A percentile compares a stretch with the other conserved stretches of the same genome.
Evolutionary conservation across 495 filamentous ascomycete species (phyloP).

Genomic region (Neurospora cerealis): DNA sequence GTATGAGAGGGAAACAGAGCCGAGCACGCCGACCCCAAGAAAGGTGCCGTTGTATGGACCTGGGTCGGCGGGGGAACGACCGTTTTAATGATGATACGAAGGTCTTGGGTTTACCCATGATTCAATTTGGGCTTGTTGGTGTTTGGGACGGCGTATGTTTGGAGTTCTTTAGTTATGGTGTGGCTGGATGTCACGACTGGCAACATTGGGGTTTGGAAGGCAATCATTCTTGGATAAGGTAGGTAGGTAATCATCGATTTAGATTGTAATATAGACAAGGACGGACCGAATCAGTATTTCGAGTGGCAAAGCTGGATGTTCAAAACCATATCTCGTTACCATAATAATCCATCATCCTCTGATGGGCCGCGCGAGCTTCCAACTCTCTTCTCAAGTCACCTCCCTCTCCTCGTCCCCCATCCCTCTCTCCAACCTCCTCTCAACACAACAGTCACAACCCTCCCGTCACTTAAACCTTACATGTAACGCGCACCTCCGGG

Average conservation of each 20-base stretch:
- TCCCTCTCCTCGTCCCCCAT: background rate
- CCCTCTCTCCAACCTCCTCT: background rate
- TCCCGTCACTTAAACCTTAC: background rate
- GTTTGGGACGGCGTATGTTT: background rate
- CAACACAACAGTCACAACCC: background rate
- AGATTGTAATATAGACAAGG: background rate
- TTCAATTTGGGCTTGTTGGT: background rate
- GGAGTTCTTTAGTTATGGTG: background rate
- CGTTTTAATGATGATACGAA: background rate
- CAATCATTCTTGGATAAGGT: background rate
- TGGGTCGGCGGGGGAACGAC: background rate
- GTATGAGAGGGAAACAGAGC: background rate
- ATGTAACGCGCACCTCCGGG: background rate
- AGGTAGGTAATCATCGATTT: background rate
- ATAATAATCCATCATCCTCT: background rate
- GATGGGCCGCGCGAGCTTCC: background rate
- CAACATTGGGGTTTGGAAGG: background rate
- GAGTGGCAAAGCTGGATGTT: background rate
- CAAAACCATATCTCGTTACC: background rate
- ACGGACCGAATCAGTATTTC: background rate
- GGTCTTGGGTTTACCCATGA: background rate
- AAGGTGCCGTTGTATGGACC: background rate
- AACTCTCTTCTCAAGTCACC: background rate
- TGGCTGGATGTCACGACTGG: background rate
- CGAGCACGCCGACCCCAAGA: conserved; percentile 9